Conservation (phyloP, 164 flowering plant species). For the Sedum album region DNA sequence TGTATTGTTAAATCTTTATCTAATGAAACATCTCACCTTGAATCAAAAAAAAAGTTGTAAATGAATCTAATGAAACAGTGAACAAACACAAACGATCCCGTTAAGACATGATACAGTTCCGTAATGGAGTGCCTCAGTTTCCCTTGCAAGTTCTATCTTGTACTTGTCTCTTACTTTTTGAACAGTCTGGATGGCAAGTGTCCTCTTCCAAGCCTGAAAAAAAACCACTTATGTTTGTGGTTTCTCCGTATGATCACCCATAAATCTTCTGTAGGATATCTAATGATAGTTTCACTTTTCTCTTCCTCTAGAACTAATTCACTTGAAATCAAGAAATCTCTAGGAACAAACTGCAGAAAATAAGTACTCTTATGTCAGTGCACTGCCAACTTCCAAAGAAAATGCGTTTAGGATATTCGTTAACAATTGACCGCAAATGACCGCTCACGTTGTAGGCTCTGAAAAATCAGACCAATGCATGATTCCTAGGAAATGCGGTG, state of each 20-base stretch:
- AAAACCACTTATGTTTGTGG: not conserved
- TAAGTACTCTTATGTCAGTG: too few species aligned
- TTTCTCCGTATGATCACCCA: not conserved
- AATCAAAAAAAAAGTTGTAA: too few species aligned
- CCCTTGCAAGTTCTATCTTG: slow-evolving; percentile 5
- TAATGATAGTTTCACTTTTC: slow-evolving; percentile 2
- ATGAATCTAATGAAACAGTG: too few species aligned
- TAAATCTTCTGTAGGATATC: not conserved
- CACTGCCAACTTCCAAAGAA: too few species aligned
- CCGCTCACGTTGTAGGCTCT: not conserved
- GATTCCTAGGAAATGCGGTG: not conserved
- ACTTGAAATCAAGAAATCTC: not conserved
- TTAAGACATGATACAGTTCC: too few species aligned
- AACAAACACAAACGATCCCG: too few species aligned
- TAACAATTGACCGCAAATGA: not conserved
- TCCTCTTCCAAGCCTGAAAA: slow-evolving; percentile 1
- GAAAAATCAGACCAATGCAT: not conserved
- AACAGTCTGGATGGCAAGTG: not conserved
- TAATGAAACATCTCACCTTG: too few species aligned
- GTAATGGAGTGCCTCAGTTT: not conserved
- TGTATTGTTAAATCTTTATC: too few species aligned
- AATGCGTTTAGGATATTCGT: too few species aligned
- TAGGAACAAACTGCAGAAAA: slow-evolving; percentile 7
- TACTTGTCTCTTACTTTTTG: slow-evolving; percentile 9
- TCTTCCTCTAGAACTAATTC: not conserved